These are phyloP conservation scores for Ambrosiella beaveri DNA, from an alignment of 2,329 filamentous ascomycete species.

Conservation along the genomic window DNA sequence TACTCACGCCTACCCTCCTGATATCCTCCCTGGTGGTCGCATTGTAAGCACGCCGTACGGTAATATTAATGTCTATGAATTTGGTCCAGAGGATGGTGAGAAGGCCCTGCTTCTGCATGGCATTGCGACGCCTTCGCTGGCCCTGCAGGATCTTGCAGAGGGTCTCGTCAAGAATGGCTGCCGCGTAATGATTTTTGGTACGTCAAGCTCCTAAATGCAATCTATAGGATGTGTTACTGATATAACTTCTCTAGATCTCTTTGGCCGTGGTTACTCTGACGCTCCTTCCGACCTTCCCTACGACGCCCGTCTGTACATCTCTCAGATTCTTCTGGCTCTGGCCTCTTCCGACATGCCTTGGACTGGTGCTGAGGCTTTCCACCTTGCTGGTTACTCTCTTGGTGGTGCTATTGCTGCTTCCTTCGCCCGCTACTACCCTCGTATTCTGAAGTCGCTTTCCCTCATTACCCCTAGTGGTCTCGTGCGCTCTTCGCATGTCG, in stretches of 20 bases:
- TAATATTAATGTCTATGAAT: slow-evolving; percentile 59
- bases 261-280: slow-evolving; percentile 63
- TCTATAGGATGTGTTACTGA: neutral
- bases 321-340: slow-evolving; percentile 48
- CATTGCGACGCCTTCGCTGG: slow-evolving; percentile 60
- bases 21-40: slow-evolving; percentile 50
- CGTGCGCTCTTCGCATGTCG: slow-evolving; percentile 44
- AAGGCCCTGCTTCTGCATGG: slow-evolving; percentile 66
- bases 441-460: slow-evolving; percentile 43
- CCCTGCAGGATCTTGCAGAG: slow-evolving; percentile 48
- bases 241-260: slow-evolving; percentile 36
- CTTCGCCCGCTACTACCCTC: slow-evolving; percentile 52
- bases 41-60: slow-evolving; percentile 57
- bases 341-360: slow-evolving; percentile 43
- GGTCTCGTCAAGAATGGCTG: slow-evolving; percentile 48
- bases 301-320: slow-evolving; percentile 45
- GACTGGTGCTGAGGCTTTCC: slow-evolving; percentile 40
- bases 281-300: slow-evolving; percentile 42
- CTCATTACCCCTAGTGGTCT: slow-evolving; percentile 54
- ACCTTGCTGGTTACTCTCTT: slow-evolving; percentile 62
- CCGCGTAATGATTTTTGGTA: slow-evolving; percentile 63
- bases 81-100: slow-evolving; percentile 52
- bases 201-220: slow-evolving; percentile 18
- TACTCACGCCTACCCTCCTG: slow-evolving; percentile 45
- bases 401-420: slow-evolving; percentile 57